These are phyloP conservation scores for Yarrowia sp. DNA, from an alignment of 805 yeast species.

Conservation along the genomic window DNA sequence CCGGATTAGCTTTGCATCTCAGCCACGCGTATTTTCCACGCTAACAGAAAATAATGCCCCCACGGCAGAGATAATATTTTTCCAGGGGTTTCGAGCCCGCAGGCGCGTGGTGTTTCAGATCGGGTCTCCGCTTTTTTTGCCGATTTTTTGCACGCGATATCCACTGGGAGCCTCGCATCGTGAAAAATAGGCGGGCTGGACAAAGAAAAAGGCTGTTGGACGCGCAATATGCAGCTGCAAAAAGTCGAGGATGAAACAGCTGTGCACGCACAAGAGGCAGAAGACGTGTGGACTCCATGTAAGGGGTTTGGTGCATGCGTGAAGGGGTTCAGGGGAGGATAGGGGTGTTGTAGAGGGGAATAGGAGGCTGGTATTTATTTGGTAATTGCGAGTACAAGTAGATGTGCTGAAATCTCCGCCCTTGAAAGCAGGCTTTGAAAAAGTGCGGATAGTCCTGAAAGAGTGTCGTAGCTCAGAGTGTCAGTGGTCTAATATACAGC, in stretches of 20 bases:
- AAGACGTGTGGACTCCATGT: neutral
- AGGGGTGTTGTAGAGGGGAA: no score
- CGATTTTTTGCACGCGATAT: no score
- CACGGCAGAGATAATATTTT: neutral
- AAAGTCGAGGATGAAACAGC: neutral
- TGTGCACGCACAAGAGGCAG: neutral
- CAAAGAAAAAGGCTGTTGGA: neutral
- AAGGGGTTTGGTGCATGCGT: constrained; percentile 2
- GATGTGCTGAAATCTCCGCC: no score
- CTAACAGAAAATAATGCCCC: neutral
- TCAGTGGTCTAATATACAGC: neutral
- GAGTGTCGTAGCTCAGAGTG: no score
- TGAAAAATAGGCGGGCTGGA: neutral
- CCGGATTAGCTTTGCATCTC: neutral
- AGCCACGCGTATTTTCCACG: constrained; percentile 17
- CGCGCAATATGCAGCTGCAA: neutral
- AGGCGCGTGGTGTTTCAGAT: no score
- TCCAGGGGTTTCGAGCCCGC: neutral
- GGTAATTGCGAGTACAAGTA: no score
- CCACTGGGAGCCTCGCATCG: no score
- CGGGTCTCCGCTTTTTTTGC: no score
- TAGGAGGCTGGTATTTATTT: no score
- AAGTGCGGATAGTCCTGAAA: no score
- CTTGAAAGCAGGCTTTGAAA: no score
- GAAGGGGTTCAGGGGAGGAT: constrained; percentile 1